Evolutionary conservation across 495 filamentous ascomycete species (phyloP).

Genomic region (Daldinia grandis): DNA sequence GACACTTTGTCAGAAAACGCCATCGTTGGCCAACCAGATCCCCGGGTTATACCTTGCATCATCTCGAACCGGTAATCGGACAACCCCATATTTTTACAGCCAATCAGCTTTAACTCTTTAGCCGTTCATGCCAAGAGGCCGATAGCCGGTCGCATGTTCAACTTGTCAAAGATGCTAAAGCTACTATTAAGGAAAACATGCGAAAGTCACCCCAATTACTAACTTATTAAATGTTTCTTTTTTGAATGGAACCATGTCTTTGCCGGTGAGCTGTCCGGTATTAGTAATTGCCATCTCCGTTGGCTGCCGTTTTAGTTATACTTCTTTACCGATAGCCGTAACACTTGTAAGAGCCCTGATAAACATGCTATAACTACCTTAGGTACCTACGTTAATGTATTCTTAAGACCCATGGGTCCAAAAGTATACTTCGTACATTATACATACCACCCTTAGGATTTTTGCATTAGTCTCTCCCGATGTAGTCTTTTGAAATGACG

Average conservation of each 20-base stretch:
- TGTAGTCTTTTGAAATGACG: no score
- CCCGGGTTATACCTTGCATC: conserved; percentile 37
- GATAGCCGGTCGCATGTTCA: conserved; percentile 27
- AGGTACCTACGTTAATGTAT: no score
- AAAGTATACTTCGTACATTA: no score
- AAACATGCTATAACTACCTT: background rate
- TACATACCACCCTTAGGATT: no score
- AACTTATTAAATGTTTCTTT: background rate
- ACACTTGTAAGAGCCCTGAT: background rate
- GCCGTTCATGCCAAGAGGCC: conserved; percentile 25
- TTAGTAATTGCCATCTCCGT: background rate
- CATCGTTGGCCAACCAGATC: conserved; percentile 40
- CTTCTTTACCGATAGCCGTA: conserved; percentile 29
- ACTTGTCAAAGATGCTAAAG: background rate
- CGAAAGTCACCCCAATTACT: background rate
- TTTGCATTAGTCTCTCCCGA: no score
- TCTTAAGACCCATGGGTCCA: background rate
- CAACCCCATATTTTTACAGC: conserved; percentile 32
- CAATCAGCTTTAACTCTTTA: conserved; percentile 23
- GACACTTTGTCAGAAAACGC: conserved; percentile 46
- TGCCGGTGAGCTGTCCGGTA: background rate
- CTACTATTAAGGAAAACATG: conserved; percentile 1
- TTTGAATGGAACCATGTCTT: background rate
- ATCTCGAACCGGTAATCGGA: conserved; percentile 43
- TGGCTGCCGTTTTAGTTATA: conserved; percentile 13